These are phyloP conservation scores for Mariannaea sp. DNA, from an alignment of 2,329 filamentous ascomycete species.

Conservation along the genomic window DNA sequence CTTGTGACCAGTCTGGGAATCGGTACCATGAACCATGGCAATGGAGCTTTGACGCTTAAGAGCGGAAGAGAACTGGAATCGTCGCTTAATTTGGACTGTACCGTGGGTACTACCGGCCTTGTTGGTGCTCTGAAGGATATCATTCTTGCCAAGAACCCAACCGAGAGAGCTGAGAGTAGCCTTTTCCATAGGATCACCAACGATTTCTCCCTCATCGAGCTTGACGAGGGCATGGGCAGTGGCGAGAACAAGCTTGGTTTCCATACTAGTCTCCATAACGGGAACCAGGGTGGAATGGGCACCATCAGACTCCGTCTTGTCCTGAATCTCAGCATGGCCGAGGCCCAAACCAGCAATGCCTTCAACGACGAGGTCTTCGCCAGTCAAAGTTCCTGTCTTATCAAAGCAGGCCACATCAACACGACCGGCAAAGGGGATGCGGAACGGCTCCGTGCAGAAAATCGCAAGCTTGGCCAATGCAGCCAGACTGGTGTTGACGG, in stretches of 20 bases:
- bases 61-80: conserved; percentile 97
- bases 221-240: conserved; percentile 96
- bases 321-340: conserved; percentile 67
- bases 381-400: conserved; percentile 96
- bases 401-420: conserved; percentile 98
- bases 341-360: conserved; percentile 90
- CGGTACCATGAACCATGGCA: conserved; percentile 75
- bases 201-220: conserved; percentile 94
- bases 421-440: conserved; percentile 93
- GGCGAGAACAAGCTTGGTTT: conserved; percentile 91
- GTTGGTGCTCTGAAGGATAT: conserved; percentile 71
- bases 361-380: conserved; percentile 95
- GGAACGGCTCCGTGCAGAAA: conserved; percentile 98
- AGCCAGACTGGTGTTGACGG: conserved; percentile 95
- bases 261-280: conserved; percentile 71
- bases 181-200: conserved; percentile 99
- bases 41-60: conserved; percentile 96
- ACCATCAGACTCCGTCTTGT: conserved; percentile 73
- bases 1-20: conserved; percentile 75
- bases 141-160: conserved; percentile 90
- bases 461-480: conserved; percentile 95
- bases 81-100: conserved; percentile 89
- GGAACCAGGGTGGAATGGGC: conserved; percentile 79
- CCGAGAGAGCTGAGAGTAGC: conserved; percentile 87
- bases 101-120: conserved; percentile 55